Evolutionary conservation across 176 grass and related monocot genomes (phyloP), one percentile per base, ranked within the genome.

Genomic region (Phyllostachys edulis): DNA sequence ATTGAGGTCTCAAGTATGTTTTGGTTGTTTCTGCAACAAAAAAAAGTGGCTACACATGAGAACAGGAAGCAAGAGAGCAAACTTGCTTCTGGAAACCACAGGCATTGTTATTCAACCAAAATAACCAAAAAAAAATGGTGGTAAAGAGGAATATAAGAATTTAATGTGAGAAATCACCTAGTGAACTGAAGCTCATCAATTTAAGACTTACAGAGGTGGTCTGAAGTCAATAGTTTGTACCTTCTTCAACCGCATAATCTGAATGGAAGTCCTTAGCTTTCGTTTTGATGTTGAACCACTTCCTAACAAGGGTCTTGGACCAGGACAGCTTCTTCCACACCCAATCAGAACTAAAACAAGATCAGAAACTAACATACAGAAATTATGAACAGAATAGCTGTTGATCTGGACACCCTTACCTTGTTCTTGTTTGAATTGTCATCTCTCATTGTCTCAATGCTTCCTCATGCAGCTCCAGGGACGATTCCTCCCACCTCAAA

Each of bases 281-380:
- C 62, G 91, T 82, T 85, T 94, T 97, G 88, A 92, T 92, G 90
- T 91, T 97, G 94, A 97, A 94, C 94, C 88, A 97, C 83, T 94
- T 97, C 86, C 92, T 94, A 78, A 97, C 90, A 32, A 96, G 68
- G 65, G 90, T 89, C 90, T 91, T 97, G 44, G 94, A 94, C 94
- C 94, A 97, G 60, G 94, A 97, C 66, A 97, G 84, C 95, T 97
- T 85, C 78, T 79, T 86, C 78, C 37, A 57, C n/a, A 86, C 50
- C 50, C 77, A 94, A 82, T 65, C 24, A 84, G 34, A 76, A 85
- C 36, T 11, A 84, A 80, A 69, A 39, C 10, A 78, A 56, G 60
- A 71, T 81, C 71, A 85, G 63, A 26, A 32, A 83, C 29, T 16
- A 76, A 52, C 44, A 45, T 47, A 78, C 50, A n/a, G 46, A 56